phyloP scores from a whole-genome alignment of 2,329 filamentous ascomycete species.

The Calonectria hongkongensis region DNA sequence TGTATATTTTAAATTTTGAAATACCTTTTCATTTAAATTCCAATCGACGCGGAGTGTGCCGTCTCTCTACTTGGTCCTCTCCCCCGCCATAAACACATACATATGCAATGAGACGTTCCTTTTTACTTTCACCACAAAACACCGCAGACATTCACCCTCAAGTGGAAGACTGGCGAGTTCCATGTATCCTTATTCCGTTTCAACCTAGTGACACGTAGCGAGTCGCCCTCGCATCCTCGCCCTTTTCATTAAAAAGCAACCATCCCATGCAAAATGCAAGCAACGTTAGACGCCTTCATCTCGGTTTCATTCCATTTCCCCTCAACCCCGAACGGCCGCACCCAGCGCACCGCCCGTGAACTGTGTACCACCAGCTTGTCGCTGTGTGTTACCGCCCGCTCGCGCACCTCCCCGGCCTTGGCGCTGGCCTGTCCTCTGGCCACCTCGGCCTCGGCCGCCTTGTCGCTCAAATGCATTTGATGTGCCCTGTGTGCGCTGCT shows the following conservation, averaged over 20 bases:
- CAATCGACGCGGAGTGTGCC: slow-evolving; percentile 29
- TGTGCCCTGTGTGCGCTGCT: slow-evolving; percentile 97
- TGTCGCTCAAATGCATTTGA: slow-evolving; percentile 96
- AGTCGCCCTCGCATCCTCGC: slow-evolving; percentile 59
- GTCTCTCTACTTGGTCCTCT: slow-evolving; percentile 22
- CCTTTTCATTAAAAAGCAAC: slow-evolving; percentile 60
- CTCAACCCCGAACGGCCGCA: slow-evolving; percentile 77
- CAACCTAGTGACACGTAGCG: slow-evolving; percentile 58
- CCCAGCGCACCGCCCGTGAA: slow-evolving; percentile 89
- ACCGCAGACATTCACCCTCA: slow-evolving; percentile 36
- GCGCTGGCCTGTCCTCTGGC: slow-evolving; percentile 76
- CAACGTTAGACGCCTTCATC: slow-evolving; percentile 58
- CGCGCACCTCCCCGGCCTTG: slow-evolving; percentile 77
- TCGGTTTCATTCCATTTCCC: slow-evolving; percentile 52
- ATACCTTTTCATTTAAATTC: slow-evolving; percentile 32
- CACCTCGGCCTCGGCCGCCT: slow-evolving; percentile 84
- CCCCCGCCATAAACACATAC: slow-evolving; percentile 26
- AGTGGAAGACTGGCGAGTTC: slow-evolving; percentile 52
- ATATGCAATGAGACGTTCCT: slow-evolving; percentile 44
- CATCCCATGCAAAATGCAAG: slow-evolving; percentile 61
- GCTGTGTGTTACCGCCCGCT: slow-evolving; percentile 74
- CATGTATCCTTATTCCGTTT: slow-evolving; percentile 58
- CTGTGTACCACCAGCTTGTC: slow-evolving; percentile 83
- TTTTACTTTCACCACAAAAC: slow-evolving; percentile 42
- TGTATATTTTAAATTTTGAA: slow-evolving; percentile 3